Evolutionary conservation across 441 rosid species (phyloP), one percentile per base, ranked within the genome.

Genomic region (Rhodomyrtus psidioides): DNA sequence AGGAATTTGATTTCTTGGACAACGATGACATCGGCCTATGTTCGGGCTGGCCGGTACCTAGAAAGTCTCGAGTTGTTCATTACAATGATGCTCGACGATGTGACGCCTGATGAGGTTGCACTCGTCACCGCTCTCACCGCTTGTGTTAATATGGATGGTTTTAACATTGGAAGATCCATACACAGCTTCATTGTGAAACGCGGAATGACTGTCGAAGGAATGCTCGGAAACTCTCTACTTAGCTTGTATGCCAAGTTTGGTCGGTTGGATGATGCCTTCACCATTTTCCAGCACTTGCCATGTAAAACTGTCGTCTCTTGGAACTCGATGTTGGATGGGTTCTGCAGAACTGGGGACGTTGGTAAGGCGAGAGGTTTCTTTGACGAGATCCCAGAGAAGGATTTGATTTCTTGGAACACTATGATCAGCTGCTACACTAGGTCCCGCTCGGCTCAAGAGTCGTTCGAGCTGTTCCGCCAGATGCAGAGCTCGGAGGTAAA

Each of bases 321-420:
- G 90, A 88, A 90, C 55, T 85, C 89, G 23, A 84, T 85, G 91
- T 49, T 90, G 84, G 88, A 88, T 49, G 90, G 90, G 34, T 75
- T 87, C 46, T 81, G 82, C 82, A 84, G 86, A 0, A 24, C 17
- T 15, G 84, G 85, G 19, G 86, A 82, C 28, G 55, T 62, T 16
- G 16, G 42, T 0, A 70, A 1, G 16, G 79, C 79, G 1, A 70
- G n/a, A 70, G 79, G 51, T 70, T 21, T 70, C 79, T 70, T 70
- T 39, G 0, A 70, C 6, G 51, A 21, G 51, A 70, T 70, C 79
- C 79, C 79, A 39, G 49, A 70, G 79, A 70, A 70, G 79, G 79
- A 70, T 70, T 70, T 70, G 79, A 70, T 70, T 70, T 70, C 79
- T 70, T 70, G 79, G 79, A 70, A 70, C 51, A 39, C 49, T 1